Base-by-base conservation (phyloP, 2,329 filamentous ascomycete species). In the Alternaria triticimaculans region DNA sequence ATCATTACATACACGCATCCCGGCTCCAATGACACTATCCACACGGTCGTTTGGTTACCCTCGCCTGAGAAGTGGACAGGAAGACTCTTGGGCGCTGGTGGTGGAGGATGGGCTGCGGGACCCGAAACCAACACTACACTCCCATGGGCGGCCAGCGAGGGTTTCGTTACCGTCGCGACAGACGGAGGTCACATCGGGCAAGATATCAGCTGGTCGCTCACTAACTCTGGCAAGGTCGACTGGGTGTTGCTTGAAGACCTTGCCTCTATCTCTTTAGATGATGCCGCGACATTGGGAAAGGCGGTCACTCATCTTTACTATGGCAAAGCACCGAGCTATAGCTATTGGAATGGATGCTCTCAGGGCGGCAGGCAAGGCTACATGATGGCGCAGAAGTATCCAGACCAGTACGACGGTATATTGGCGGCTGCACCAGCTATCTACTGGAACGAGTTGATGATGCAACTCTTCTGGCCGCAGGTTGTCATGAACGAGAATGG, bases 311-410 rank as follows among this genome's bases (percentile, higher is more conserved):
- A 69, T 10, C 56, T 60, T 23, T 80, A 71, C 64, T 81, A 81
- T 55, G 73, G 76, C 2, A 53, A 63, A 48, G 43, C 58, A 18
- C 72, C 75, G 0, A 61, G 62, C 33, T 70, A 74, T 46, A 77
- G 75, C n/a, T 79, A 79, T 58, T 80, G 59, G 77, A 76, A 60
- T 68, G 76, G 26, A 43, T 78, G 43, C n/a, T 69, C 61, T 4
- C 55, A 57, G n/a, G 67, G 68, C 20, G 65, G 65, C 5, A 56
- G 68, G 3, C 77, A 80, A 45, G 78, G 76, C 1, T 66, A 72
- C 50, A 67, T 69, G 60, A 61, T 79, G 21, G 77, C 77, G 18
- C 75, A 79, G 58, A 67, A 62, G 18, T 78, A 74, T 51, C 75
- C 75, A 0, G 65, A 64, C 3, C 69, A 71, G 2, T 70, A 73